Base-by-base conservation (phyloP, 2,329 filamentous ascomycete genomes). In the Clarireedia hainanense region DNA sequence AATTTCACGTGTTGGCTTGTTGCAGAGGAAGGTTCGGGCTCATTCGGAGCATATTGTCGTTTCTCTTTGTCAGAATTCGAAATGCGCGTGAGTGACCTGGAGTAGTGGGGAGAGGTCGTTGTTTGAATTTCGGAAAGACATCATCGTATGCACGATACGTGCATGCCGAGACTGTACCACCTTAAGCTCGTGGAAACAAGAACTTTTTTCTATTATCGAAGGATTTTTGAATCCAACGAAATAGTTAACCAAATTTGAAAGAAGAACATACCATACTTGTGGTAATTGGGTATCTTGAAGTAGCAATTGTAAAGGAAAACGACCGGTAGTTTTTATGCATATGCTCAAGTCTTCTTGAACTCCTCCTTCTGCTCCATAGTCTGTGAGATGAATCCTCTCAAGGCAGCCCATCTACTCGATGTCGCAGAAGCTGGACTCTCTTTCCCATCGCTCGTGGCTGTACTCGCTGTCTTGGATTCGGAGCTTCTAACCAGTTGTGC, bases 281-380 rank as follows among this genome's bases (percentile, higher is more conserved):
- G 46, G 46, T 27, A 55, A 39, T 17, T 34, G 53, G 53, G 48
- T 56, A 56, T 56, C 53, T 56, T 23, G 48, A 10, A 56, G 30
- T 39, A 42, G 43, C 24, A 23, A 17, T 14, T 17, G 20, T 42
- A 23, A 48, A 48, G 42, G 34, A 17, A 48, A 46, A 26, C 9
- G 36, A 52, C 27, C 39, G 39, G 14, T 14, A 27, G 27, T 17
- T 36, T 20, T 26, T 26, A 30, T 27, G 42, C 24, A 27, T 20
- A 6, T 26, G 30, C 40, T 56, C 58, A 59, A 42, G 59, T 57
- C 57, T 64, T 63, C 45, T 59, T 61, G 60, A 95, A 95, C 3
- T 86, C 88, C 14, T 86, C 83, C 64, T 92, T 92, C 71, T 89
- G 87, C 73, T 96, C 89, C 84, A 96, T 89, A 1, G 89, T 96